These are phyloP conservation scores for Lactarius pseudohatsudake DNA, from an alignment of 768 basidiomycete species.

Conservation along the genomic window DNA sequence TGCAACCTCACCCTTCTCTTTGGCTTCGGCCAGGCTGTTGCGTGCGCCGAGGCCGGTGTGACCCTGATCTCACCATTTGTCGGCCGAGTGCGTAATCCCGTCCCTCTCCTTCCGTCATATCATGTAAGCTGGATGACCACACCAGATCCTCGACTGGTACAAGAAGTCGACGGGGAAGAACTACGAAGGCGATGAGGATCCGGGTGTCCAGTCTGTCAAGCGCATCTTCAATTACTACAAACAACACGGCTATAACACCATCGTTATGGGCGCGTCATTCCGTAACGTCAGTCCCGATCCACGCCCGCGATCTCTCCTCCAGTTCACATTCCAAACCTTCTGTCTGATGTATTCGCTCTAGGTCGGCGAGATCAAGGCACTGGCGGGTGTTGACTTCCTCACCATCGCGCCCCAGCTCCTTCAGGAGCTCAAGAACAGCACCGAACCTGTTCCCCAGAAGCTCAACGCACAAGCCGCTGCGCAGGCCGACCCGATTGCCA, in stretches of 20 bases:
- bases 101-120: slow-evolving; percentile 6
- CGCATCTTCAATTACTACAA: slow-evolving; percentile 99
- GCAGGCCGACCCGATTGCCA: slow-evolving; percentile 61
- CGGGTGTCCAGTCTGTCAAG: slow-evolving; percentile 93
- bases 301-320: background rate
- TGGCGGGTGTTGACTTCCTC: slow-evolving; percentile 97
- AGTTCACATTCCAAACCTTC: background rate
- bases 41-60: slow-evolving; percentile 96
- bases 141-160: slow-evolving; percentile 97
- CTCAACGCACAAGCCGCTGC: slow-evolving; percentile 66
- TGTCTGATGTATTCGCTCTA: slow-evolving; percentile 33
- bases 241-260: slow-evolving; percentile 96
- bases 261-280: slow-evolving; percentile 99
- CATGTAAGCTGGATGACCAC: slow-evolving; percentile 25
- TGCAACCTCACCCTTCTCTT: slow-evolving; percentile 99
- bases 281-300: slow-evolving; percentile 69
- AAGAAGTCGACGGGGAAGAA: slow-evolving; percentile 83
- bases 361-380: slow-evolving; percentile 89
- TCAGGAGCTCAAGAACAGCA: slow-evolving; percentile 87
- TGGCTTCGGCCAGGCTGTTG: slow-evolving; percentile 98
- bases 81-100: slow-evolving; percentile 70
- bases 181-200: slow-evolving; percentile 91
- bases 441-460: slow-evolving; percentile 76
- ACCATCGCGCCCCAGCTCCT: slow-evolving; percentile 91
- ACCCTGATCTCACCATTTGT: slow-evolving; percentile 99